Conservation (phyloP, 2,329 filamentous ascomycete species). For the Coleophoma cylindrospora region DNA sequence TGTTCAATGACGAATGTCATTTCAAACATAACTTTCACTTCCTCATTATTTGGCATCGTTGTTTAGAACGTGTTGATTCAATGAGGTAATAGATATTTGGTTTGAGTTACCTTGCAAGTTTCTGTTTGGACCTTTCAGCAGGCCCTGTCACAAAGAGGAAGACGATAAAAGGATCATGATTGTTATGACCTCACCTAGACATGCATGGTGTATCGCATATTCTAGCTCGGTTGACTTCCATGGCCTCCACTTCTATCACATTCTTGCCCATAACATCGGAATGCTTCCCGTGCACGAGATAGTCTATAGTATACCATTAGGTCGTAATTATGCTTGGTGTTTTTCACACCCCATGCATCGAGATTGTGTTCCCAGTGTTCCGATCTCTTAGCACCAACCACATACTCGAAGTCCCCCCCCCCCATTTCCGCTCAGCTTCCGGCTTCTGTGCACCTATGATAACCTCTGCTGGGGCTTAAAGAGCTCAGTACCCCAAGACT, state of each 20-base stretch:
- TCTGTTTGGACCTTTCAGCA: too few relatives aligned
- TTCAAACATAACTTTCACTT: too few relatives aligned
- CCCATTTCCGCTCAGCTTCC: conserved; percentile 22
- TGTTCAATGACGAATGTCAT: too few relatives aligned
- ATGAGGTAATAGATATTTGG: too few relatives aligned
- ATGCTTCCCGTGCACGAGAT: conserved; percentile 41
- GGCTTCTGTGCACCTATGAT: conserved; percentile 37
- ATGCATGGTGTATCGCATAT: too few relatives aligned
- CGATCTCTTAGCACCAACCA: conserved; percentile 30
- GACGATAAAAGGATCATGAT: too few relatives aligned
- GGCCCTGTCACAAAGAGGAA: too few relatives aligned
- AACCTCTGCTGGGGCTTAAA: conserved; percentile 49
- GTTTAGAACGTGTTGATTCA: too few relatives aligned
- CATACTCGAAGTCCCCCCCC: conserved; percentile 29
- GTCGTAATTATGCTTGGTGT: neutral
- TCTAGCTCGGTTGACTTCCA: too few relatives aligned
- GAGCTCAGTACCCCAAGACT: conserved; percentile 41
- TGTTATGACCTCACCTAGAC: too few relatives aligned
- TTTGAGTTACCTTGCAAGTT: too few relatives aligned
- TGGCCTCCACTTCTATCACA: conserved; percentile 8
- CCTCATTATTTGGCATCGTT: too few relatives aligned
- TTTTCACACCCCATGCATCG: neutral
- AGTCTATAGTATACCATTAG: conserved; percentile 34
- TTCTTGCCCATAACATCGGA: conserved; percentile 42
- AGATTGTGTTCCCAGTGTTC: conserved; percentile 23